phyloP scores from a whole-genome alignment of 305 asterid genomes.

The Fraxinus latifolia region DNA sequence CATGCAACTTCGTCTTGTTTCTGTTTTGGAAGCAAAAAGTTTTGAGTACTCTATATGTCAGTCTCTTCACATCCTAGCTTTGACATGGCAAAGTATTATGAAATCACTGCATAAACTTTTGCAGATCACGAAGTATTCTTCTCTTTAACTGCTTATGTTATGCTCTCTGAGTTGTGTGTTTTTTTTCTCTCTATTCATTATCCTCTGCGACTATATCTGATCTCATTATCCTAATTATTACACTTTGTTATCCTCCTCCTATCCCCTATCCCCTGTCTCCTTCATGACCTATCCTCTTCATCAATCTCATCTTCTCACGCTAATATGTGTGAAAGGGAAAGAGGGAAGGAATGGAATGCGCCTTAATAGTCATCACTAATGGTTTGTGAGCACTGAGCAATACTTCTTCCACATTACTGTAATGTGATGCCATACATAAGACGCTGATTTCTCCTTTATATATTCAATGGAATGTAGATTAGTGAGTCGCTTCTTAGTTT shows the following conservation, averaged over 20 bases:
- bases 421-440: not conserved
- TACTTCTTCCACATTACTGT: not conserved
- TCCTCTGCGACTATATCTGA: not conserved
- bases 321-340: not conserved
- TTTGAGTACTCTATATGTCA: not conserved
- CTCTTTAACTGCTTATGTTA: not conserved
- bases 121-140: not conserved
- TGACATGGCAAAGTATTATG: not conserved
- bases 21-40: conserved; percentile 2
- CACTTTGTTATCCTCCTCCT: not conserved
- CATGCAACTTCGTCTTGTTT: not conserved
- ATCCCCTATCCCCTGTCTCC: not conserved
- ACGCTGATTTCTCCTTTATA: not conserved
- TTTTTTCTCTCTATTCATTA: not conserved
- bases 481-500: not conserved
- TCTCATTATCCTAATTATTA: not conserved
- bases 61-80: conserved; percentile 5
- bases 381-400: not conserved
- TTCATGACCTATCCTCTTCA: not conserved
- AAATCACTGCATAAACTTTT: not conserved
- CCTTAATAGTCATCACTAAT: not conserved
- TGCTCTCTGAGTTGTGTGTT: not conserved
- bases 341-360: not conserved
- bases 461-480: not conserved
- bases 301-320: conserved; percentile 19